Evolutionary conservation across 2,329 filamentous ascomycete genomes (phyloP).

Genomic region (Sphaerulina vaccinii): DNA sequence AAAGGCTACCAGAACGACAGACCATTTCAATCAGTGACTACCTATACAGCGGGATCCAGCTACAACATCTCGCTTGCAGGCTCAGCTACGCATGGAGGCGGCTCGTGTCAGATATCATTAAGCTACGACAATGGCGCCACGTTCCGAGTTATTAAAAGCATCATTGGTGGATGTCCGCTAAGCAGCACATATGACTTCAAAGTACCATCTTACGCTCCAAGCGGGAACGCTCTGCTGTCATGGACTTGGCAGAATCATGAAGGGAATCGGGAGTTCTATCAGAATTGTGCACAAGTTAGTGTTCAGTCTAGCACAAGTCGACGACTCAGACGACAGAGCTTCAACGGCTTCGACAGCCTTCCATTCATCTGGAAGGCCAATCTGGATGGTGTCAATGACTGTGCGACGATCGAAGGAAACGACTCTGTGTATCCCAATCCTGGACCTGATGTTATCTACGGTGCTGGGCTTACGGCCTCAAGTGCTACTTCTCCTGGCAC

Average conservation of each 20-base stretch:
- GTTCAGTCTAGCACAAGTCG: conserved; percentile 45
- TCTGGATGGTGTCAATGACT: conserved; percentile 42
- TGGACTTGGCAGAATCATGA: conserved; percentile 58
- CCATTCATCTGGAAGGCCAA: conserved; percentile 49
- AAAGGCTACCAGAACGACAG: conserved; percentile 62
- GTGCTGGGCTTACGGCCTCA: conserved; percentile 34
- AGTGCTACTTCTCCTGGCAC: conserved; percentile 30
- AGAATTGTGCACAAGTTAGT: conserved; percentile 39
- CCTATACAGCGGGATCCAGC: conserved; percentile 60
- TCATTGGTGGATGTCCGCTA: conserved; percentile 58
- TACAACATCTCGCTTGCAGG: conserved; percentile 66
- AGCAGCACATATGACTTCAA: conserved; percentile 61
- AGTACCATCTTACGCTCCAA: conserved; percentile 63
- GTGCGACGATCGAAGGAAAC: conserved; percentile 39
- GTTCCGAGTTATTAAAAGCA: conserved; percentile 67
- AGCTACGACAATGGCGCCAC: conserved; percentile 69
- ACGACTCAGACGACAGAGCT: conserved; percentile 21
- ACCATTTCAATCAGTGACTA: conserved; percentile 55
- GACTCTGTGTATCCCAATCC: conserved; percentile 45
- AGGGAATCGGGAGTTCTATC: conserved; percentile 82
- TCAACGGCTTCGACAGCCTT: conserved; percentile 34
- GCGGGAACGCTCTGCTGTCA: conserved; percentile 62
- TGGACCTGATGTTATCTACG: conserved; percentile 43
- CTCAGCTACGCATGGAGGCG: conserved; percentile 54
- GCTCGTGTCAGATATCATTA: conserved; percentile 73